Percentiles rank a stretch among this genome's conserved stretches.
Evolutionary conservation across 345 rosid species (phyloP).

Genomic region (Abelmoschus esculentus): DNA sequence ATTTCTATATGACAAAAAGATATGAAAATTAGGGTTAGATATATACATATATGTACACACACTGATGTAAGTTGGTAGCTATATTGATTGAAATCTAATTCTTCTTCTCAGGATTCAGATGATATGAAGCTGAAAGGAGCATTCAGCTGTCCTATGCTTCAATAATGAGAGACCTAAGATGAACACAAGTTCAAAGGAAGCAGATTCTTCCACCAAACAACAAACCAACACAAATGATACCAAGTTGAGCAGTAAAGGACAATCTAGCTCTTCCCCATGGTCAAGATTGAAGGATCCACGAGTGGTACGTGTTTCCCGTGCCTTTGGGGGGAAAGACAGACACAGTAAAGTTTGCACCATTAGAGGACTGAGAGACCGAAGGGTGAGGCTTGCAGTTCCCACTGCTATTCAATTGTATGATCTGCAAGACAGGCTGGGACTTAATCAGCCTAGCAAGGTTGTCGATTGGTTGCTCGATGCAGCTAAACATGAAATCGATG

Average conservation of each 20-base stretch:
- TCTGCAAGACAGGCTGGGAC: constrained; percentile 77
- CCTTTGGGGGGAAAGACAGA: constrained; percentile 78
- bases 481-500: constrained; percentile 67
- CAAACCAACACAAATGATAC: constrained; percentile 20
- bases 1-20: background rate
- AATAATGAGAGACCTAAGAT: background rate
- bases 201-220: background rate
- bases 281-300: constrained; percentile 60
- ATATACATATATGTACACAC: background rate
- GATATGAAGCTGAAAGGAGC: background rate
- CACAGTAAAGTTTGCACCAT: constrained; percentile 77
- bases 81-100: no score
- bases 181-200: background rate
- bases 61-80: background rate
- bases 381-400: constrained; percentile 72
- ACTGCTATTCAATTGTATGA: constrained; percentile 81
- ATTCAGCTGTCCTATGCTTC: background rate
- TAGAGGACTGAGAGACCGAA: constrained; percentile 68
- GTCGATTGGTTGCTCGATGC: constrained; percentile 72
- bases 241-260: constrained; percentile 27
- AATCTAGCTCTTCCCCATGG: constrained; percentile 39
- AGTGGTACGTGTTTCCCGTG: constrained; percentile 69
- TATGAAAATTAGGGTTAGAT: background rate
- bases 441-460: constrained; percentile 78
- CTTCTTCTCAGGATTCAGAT: background rate